phyloP scores from a whole-genome alignment of 805 yeast species.

The Candida suzukii region DNA sequence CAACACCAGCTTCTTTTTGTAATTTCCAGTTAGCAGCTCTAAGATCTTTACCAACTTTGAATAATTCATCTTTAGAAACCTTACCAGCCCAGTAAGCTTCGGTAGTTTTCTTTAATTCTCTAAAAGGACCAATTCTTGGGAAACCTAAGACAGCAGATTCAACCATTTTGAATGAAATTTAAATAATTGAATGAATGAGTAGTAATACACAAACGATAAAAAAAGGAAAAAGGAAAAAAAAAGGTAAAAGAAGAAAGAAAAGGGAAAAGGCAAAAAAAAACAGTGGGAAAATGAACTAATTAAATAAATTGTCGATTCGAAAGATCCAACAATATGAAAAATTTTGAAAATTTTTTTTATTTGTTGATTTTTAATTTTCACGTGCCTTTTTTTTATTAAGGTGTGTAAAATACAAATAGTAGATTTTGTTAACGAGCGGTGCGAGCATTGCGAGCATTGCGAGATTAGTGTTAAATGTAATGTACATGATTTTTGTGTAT shows the following conservation, averaged over 20 bases:
- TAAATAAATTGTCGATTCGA: too few species aligned
- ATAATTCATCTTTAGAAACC: conserved; percentile 76
- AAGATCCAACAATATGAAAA: neutral
- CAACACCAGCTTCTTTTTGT: conserved; percentile 96
- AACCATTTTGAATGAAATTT: conserved; percentile 54
- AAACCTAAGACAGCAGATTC: conserved; percentile 96
- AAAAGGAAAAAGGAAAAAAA: neutral
- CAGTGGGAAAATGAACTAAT: neutral
- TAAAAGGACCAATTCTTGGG: conserved; percentile 99
- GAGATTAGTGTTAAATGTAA: too few species aligned
- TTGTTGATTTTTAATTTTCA: neutral
- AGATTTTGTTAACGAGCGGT: too few species aligned
- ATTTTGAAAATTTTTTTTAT: neutral
- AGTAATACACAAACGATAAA: neutral
- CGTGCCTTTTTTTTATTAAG: neutral
- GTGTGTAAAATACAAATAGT: too few species aligned
- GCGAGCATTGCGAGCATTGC: too few species aligned
- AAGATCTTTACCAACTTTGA: conserved; percentile 90
- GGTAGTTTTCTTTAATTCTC: conserved; percentile 98
- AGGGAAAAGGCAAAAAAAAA: neutral
- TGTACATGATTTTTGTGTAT: too few species aligned
- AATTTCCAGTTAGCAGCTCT: conserved; percentile 97
- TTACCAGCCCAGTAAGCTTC: conserved; percentile 99
- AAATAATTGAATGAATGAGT: too few species aligned
- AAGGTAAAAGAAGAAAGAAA: neutral